Evolutionary conservation across 306 rosid genomes (phyloP).

Genomic region (Medicago lupulina): DNA sequence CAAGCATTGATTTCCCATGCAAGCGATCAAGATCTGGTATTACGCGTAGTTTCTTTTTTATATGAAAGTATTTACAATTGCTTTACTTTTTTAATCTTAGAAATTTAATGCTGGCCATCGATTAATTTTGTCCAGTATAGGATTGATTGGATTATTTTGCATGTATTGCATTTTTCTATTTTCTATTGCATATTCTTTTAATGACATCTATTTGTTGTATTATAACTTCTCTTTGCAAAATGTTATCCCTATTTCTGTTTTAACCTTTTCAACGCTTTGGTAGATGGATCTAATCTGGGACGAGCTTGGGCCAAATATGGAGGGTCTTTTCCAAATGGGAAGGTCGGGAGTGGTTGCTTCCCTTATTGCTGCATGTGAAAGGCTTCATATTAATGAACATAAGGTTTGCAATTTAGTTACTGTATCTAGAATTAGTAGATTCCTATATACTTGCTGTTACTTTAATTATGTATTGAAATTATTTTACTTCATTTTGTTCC

Average conservation of each 20-base stretch:
- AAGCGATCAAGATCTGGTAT: slow-evolving; percentile 64
- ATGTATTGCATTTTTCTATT: slow-evolving; percentile 9
- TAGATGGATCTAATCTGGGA: slow-evolving; percentile 88
- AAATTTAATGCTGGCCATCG: slow-evolving; percentile 24
- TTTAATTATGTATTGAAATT: slow-evolving; percentile 15
- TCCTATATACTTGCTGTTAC: slow-evolving; percentile 6
- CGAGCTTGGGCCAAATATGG: slow-evolving; percentile 78
- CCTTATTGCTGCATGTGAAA: slow-evolving; percentile 76
- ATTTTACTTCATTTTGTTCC: slow-evolving; percentile 39
- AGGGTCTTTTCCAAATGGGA: slow-evolving; percentile 79
- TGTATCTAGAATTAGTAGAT: slow-evolving; percentile 38
- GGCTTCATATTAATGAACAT: slow-evolving; percentile 74
- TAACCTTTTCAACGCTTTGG: slow-evolving; percentile 37
- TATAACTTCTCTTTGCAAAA: slow-evolving; percentile 18
- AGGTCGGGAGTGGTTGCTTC: slow-evolving; percentile 92
- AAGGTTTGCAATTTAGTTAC: slow-evolving; percentile 59
- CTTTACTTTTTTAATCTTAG: slow-evolving; percentile 18
- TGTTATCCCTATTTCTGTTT: slow-evolving; percentile 20
- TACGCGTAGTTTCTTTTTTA: slow-evolving; percentile 27
- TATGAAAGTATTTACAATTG: slow-evolving; percentile 7
- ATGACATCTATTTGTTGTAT: slow-evolving; percentile 9
- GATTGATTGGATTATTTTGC: slow-evolving; percentile 29
- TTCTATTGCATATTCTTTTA: slow-evolving; percentile 35
- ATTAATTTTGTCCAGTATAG: slow-evolving; percentile 23
- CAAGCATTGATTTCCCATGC: slow-evolving; percentile 87